Conservation (phyloP, 2,329 filamentous ascomycete genomes). For the Alternaria triticimaculans region DNA sequence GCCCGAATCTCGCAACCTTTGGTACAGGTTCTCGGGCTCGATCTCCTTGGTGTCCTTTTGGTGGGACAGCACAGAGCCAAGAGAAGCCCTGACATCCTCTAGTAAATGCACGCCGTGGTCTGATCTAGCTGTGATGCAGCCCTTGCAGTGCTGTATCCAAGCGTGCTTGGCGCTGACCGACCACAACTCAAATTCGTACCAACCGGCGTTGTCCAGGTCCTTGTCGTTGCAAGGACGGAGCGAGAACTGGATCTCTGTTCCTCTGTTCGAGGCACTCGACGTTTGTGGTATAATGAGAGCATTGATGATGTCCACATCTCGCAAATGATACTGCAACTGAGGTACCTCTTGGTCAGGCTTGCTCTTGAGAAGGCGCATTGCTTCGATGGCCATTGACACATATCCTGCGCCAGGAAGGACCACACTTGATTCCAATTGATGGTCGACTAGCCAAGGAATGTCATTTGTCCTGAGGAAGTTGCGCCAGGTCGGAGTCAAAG, state of each 20-base stretch:
- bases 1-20: constrained; percentile 51
- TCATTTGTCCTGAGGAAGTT: constrained; percentile 51
- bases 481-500: constrained; percentile 50
- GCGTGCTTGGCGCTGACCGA: background rate
- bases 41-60: constrained; percentile 3
- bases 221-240: constrained; percentile 5
- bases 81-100: background rate
- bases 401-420: constrained; percentile 56
- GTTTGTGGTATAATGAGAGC: constrained; percentile 27
- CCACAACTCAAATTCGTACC: constrained; percentile 6
- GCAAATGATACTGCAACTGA: constrained; percentile 14
- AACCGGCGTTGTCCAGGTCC: background rate
- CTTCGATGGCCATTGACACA: constrained; percentile 54
- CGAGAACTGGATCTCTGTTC: constrained; percentile 16
- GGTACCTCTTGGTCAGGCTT: background rate
- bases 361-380: background rate
- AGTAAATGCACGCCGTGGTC: background rate
- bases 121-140: background rate
- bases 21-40: constrained; percentile 30
- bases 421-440: constrained; percentile 44
- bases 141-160: constrained; percentile 5
- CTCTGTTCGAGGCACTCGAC: background rate
- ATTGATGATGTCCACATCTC: constrained; percentile 26
- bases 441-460: constrained; percentile 56
- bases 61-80: background rate